Evolutionary conservation across 768 basidiomycete species (phyloP).

Genomic region (Naganishia friedmannii): DNA sequence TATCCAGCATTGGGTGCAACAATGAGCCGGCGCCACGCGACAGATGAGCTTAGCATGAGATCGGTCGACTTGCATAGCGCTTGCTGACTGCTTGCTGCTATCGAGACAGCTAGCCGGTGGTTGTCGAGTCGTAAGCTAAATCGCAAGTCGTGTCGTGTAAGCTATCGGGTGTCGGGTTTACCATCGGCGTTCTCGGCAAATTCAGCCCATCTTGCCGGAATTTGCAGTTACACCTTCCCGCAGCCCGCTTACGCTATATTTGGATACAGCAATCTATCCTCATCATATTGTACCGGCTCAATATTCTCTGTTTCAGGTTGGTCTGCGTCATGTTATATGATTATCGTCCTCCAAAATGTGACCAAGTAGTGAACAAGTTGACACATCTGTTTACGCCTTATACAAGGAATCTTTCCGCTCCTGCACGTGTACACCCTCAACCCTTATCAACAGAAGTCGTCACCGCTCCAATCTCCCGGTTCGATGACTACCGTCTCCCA

Average conservation of each 20-base stretch:
- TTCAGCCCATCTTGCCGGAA: neutral
- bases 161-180: neutral
- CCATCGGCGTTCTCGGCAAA: conserved; percentile 3
- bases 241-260: conserved; percentile 15
- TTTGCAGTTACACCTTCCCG: neutral
- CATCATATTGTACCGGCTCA: too few relatives aligned
- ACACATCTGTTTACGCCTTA: too few relatives aligned
- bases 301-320: neutral
- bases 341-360: too few relatives aligned
- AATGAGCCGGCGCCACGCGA: too few relatives aligned
- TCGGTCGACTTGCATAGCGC: too few relatives aligned
- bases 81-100: too few relatives aligned
- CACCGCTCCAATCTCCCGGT: neutral
- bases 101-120: too few relatives aligned
- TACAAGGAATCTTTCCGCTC: neutral
- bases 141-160: neutral
- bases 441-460: neutral
- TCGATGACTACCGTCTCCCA: neutral
- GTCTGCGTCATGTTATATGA: neutral
- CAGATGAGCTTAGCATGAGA: too few relatives aligned
- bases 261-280: neutral
- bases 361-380: too few relatives aligned
- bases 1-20: too few relatives aligned
- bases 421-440: neutral
- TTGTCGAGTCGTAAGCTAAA: too few relatives aligned